phyloP scores from a whole-genome alignment of 768 basidiomycete species.

The Cantharellus cinnabarinus region DNA sequence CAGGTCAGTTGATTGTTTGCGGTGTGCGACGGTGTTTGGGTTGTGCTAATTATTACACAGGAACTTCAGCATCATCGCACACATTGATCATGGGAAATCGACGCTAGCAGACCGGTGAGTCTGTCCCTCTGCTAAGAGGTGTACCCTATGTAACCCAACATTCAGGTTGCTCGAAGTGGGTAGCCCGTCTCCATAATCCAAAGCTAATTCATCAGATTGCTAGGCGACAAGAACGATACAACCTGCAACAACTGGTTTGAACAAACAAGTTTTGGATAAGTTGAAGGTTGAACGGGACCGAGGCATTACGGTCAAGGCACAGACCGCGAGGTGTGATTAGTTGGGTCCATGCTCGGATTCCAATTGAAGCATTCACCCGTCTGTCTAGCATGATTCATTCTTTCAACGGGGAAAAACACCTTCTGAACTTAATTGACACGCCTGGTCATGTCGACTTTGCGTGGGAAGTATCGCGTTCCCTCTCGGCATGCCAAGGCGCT shows the following conservation, averaged over 20 bases:
- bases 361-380: not conserved
- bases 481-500: conserved; percentile 88
- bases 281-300: conserved; percentile 93
- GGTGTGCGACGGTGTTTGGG: too few species aligned
- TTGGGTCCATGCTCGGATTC: not conserved
- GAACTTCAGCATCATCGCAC: conserved; percentile 93
- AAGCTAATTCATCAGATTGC: not conserved
- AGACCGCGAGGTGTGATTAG: conserved; percentile 54
- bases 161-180: too few species aligned
- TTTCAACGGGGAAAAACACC: conserved; percentile 32
- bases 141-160: too few species aligned
- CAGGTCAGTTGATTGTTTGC: conserved; percentile 19
- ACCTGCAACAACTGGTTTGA: conserved; percentile 39
- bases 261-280: conserved; percentile 78
- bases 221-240: conserved; percentile 70
- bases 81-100: conserved; percentile 95
- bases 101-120: conserved; percentile 72
- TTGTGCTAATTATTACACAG: conserved; percentile 19
- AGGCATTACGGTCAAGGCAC: conserved; percentile 98
- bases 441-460: conserved; percentile 98
- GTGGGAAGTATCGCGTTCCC: conserved; percentile 85
- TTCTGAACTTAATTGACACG: conserved; percentile 92
- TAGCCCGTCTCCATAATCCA: too few species aligned
- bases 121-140: not conserved
- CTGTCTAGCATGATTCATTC: conserved; percentile 54